Conservation (phyloP, 2,329 filamentous ascomycete genomes). For the Exophiala oligosperma region DNA sequence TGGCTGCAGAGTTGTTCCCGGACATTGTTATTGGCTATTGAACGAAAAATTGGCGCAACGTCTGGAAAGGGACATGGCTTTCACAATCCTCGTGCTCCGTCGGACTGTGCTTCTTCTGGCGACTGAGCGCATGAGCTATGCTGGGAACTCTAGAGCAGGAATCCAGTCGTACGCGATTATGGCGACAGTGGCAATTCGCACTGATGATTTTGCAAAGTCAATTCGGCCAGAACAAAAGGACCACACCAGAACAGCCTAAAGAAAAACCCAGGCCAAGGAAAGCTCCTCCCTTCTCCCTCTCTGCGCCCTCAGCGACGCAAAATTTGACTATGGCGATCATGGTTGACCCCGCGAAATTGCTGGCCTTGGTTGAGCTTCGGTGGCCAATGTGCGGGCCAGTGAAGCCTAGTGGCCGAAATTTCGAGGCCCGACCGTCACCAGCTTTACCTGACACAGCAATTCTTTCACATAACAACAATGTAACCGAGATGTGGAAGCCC, state of each 20-base stretch:
- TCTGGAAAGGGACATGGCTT: too few species aligned
- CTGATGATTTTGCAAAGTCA: too few species aligned
- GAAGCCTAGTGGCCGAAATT: background rate
- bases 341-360: background rate
- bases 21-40: constrained; percentile 5
- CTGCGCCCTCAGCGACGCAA: background rate
- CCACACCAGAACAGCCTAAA: too few species aligned
- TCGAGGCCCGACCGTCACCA: background rate
- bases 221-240: too few species aligned
- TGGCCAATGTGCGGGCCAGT: background rate
- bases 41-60: background rate
- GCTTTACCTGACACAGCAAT: too few species aligned
- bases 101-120: background rate
- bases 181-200: too few species aligned
- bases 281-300: too few species aligned
- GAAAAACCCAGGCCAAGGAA: too few species aligned
- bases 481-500: too few species aligned
- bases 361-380: background rate
- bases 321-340: background rate
- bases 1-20: constrained; percentile 14
- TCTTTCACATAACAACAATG: too few species aligned
- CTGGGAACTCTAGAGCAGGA: too few species aligned
- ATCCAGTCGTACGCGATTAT: too few species aligned
- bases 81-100: background rate
- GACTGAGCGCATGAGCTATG: background rate